These are phyloP conservation scores for Aspergillus homomorphus DNA, from an alignment of 495 filamentous ascomycete species.

Conservation along the genomic window DNA sequence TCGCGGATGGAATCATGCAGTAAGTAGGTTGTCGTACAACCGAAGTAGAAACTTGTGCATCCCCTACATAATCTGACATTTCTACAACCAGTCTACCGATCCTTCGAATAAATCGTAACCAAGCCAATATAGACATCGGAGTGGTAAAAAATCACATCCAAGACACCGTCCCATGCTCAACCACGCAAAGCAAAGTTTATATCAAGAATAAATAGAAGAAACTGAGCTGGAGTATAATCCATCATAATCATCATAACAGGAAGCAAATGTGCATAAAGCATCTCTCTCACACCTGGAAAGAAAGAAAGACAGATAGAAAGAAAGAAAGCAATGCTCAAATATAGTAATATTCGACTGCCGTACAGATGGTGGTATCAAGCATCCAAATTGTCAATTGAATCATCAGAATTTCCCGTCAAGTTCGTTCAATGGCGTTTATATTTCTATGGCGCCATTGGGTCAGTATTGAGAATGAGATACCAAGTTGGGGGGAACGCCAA, in stretches of 20 bases:
- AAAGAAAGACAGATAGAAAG: no score
- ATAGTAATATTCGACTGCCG: neutral
- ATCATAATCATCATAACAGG: slow-evolving; percentile 13
- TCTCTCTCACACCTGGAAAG: no score
- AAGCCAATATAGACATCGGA: neutral
- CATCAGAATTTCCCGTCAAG: neutral
- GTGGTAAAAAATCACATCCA: neutral
- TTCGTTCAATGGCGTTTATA: slow-evolving; percentile 42
- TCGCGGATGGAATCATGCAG: no score
- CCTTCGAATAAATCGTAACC: neutral
- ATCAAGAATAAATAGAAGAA: neutral
- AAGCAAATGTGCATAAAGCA: no score
- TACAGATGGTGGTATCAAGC: neutral
- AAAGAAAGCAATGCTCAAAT: slow-evolving; percentile 7
- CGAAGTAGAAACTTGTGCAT: no score
- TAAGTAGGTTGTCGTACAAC: no score
- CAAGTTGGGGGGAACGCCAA: slow-evolving; percentile 17
- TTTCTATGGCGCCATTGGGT: slow-evolving; percentile 25
- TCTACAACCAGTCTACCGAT: slow-evolving; percentile 2
- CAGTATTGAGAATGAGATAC: neutral
- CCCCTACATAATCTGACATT: neutral
- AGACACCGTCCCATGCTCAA: neutral
- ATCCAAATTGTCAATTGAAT: neutral
- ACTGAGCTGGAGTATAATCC: neutral
- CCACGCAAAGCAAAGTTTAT: neutral